Percentiles rank a stretch among this genome's conserved stretches.
Evolutionary conservation across 306 rosid genomes (phyloP).

Genomic region (Delonix regia): DNA sequence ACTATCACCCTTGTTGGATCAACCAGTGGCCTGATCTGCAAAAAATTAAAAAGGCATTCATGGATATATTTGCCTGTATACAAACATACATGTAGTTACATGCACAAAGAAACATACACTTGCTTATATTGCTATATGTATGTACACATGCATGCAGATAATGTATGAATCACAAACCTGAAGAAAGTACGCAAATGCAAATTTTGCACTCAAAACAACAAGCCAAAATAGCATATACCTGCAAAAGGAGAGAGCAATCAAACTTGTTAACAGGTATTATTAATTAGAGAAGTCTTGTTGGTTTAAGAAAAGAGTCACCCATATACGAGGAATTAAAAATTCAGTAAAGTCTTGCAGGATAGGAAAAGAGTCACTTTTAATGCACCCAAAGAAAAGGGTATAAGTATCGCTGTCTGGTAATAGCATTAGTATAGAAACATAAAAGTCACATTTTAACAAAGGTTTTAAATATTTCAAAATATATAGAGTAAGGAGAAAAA

Average conservation of each 20-base stretch:
- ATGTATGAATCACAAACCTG: slow-evolving; percentile 56
- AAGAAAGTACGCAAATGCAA: slow-evolving; percentile 89
- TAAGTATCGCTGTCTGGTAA: background rate
- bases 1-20: slow-evolving; percentile 65
- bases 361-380: background rate
- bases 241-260: slow-evolving; percentile 23
- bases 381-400: background rate
- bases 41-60: slow-evolving; percentile 22
- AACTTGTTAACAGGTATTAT: background rate
- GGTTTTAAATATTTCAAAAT: too few relatives aligned
- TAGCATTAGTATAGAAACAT: background rate
- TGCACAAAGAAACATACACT: background rate
- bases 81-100: background rate
- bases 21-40: slow-evolving; percentile 86
- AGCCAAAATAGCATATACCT: slow-evolving; percentile 96
- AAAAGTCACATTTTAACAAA: too few relatives aligned
- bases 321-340: background rate
- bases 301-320: background rate
- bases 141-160: background rate
- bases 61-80: background rate
- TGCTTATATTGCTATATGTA: background rate
- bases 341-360: background rate
- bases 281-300: background rate
- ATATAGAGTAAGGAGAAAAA: too few relatives aligned
- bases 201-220: slow-evolving; percentile 73